Conservation (phyloP, 2,329 filamentous ascomycete genomes). For the Albifimbria verrucaria region DNA sequence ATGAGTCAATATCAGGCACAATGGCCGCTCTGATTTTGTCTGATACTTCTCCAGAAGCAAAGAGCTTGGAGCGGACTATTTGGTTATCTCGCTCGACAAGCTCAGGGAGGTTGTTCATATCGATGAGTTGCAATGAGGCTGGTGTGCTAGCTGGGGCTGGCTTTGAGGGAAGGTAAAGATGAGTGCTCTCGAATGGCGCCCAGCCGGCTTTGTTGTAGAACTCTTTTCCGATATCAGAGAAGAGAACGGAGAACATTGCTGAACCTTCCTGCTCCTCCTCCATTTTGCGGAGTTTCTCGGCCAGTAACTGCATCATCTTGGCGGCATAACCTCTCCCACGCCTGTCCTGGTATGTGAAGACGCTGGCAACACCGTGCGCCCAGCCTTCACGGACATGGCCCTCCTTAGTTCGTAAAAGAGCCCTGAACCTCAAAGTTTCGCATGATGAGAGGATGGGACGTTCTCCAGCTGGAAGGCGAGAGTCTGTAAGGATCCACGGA, state of each 20-base stretch:
- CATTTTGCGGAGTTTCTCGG: conserved; percentile 29
- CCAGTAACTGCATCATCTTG: conserved; percentile 69
- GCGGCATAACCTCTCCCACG: conserved; percentile 73
- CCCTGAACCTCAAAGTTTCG: conserved; percentile 60
- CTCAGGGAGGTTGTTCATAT: conserved; percentile 55
- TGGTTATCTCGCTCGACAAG: conserved; percentile 64
- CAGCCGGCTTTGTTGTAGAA: conserved; percentile 81
- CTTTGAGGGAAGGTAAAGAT: conserved; percentile 57
- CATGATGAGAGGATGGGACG: conserved; percentile 60
- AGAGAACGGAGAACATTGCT: conserved; percentile 70
- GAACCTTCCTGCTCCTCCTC: conserved; percentile 26
- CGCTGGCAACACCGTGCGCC: conserved; percentile 73
- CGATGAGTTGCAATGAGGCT: conserved; percentile 41
- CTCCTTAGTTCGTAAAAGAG: conserved; percentile 39
- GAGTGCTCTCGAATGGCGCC: conserved; percentile 69
- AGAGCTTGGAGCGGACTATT: conserved; percentile 54
- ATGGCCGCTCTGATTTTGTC: conserved; percentile 29
- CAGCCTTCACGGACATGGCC: conserved; percentile 47
- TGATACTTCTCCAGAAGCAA: conserved; percentile 15
- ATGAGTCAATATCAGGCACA: conserved; percentile 25
- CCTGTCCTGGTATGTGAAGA: conserved; percentile 68
- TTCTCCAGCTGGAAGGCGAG: conserved; percentile 28
- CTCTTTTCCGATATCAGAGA: conserved; percentile 78
- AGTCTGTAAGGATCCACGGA: conserved; percentile 62
- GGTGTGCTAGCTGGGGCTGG: conserved; percentile 22